Base-by-base conservation (phyloP, 2,329 filamentous ascomycete species). In the Nemania diffusa region DNA sequence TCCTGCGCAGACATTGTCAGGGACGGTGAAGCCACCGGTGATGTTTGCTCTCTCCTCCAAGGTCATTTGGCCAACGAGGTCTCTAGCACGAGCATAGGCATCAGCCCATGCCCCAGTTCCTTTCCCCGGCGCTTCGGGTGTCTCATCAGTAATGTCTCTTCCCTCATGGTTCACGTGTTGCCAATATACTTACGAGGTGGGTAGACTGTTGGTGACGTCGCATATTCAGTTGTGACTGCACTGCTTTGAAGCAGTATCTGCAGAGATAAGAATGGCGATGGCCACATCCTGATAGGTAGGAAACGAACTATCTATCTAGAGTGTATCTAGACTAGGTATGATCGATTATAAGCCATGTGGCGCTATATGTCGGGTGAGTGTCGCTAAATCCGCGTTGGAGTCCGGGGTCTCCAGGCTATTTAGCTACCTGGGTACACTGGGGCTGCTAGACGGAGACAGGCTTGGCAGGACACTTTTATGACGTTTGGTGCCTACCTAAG, bases 1-100 rank as follows among this genome's bases (percentile, higher is more conserved):
- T 1, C 83, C 84, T 1, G 82, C 80, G 62, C 84, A 85, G n/a
- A 78, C 75, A 65, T 83, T 85, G 82, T 90, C 90, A 17, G 60
- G 62, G 27, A 71, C 55, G 9, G 71, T 64, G 61, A 76, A 77
- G 46, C 83, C 83, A n/a, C 80, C 76, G 1, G 83, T 85, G 5
- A 84, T 76, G 66, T 85, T 84, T 37, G 79, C 87, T 74, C 89
- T 91, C 74, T 92, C 90, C 13, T 89, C 88, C 1, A 91, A 77
- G 0, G 89, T 91, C 85, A 92, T 87, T 58, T 86, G 84, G 29
- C 79, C 79, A 9, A 91, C 89, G 2, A 92, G 78, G 1, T 79
- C 75, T 37, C 83, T 81, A 1, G 90, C 89, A 68, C 85, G 87
- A 50, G 78, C 78, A 73, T 90, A 91, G 48, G 89, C 88, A 27